phyloP scores from a whole-genome alignment of 2,329 filamentous ascomycete species.

The Alternaria longipes region DNA sequence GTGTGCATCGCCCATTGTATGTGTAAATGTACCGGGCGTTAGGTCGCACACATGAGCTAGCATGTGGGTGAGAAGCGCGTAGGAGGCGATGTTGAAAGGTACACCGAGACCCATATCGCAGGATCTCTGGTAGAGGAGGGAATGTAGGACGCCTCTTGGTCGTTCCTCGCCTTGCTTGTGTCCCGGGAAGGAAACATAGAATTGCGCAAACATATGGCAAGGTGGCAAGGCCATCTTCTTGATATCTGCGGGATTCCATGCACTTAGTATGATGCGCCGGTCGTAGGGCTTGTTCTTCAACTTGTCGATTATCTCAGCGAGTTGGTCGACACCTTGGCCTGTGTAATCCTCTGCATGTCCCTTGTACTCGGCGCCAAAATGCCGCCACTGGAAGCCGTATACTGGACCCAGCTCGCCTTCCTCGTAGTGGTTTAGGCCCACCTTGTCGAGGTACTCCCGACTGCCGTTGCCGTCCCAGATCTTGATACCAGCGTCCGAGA shows the following conservation, averaged over 20 bases:
- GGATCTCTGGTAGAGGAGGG: conserved; percentile 89
- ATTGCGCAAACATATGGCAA: conserved; percentile 98
- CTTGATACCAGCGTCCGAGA: conserved; percentile 83
- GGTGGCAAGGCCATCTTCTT: conserved; percentile 90
- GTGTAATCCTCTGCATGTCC: conserved; percentile 76
- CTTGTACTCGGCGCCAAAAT: conserved; percentile 92
- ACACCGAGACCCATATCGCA: conserved; percentile 98
- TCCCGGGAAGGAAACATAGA: conserved; percentile 81
- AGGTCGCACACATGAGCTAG: conserved; percentile 86
- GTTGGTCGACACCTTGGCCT: conserved; percentile 89
- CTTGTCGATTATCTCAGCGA: conserved; percentile 89
- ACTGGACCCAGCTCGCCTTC: conserved; percentile 93
- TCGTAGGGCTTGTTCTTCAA: conserved; percentile 86
- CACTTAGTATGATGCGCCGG: conserved; percentile 85
- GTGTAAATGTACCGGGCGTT: conserved; percentile 85
- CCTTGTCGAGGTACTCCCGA: conserved; percentile 85
- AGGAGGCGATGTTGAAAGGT: conserved; percentile 96
- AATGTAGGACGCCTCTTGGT: conserved; percentile 76
- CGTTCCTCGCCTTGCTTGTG: conserved; percentile 41
- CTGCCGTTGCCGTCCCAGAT: conserved; percentile 99
- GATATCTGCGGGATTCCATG: conserved; percentile 92
- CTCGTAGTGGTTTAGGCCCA: conserved; percentile 81
- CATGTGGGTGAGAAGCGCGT: conserved; percentile 95
- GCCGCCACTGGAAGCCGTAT: conserved; percentile 98
- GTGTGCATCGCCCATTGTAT: conserved; percentile 98